Evolutionary conservation across 129 eudicot genomes (phyloP), one percentile per base, ranked within the genome.

Genomic region (Centrapalus pauciflorus): DNA sequence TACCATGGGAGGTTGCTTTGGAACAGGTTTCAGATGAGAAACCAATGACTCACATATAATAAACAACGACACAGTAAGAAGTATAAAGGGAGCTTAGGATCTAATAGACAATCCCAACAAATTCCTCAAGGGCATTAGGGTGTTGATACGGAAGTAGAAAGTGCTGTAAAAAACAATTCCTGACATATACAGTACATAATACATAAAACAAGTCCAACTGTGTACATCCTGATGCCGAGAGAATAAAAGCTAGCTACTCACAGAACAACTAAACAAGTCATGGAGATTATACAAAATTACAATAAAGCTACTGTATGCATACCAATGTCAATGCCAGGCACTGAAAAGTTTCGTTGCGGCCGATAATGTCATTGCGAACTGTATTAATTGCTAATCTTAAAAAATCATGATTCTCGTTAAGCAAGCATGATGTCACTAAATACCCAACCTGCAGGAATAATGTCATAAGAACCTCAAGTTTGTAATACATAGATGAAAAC

Each of bases 241-340:
- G n/a, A n/a, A n/a, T n/a, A n/a, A n/a, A n/a, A n/a, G n/a, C n/a
- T n/a, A n/a, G n/a, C n/a, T n/a, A n/a, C n/a, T n/a, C n/a, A n/a
- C n/a, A n/a, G n/a, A n/a, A n/a, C n/a, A n/a, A n/a, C n/a, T n/a
- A n/a, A n/a, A n/a, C n/a, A n/a, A n/a, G n/a, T n/a, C 32, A 56
- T 26, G 21, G 17, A 28, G 17, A 61, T 19, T 16, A 13, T 24
- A 55, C 20, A 62, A 37, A 59, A 27, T 66, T 27, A 56, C 9
- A 73, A 43, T 7, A 1, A 52, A 17, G 32, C 28, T 71, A 49
- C 59, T 48, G 59, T 17, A 59, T 60, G 8, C 83, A 65, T 94
- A 94, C 99, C 99, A 94, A 70, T 38, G 99, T 94, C 79, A 94
- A 65, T 61, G 99, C 95, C 26, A 94, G 90, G 71, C 99, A 94